A percentile compares a stretch with the other conserved stretches of the same genome.
These are phyloP conservation scores for Colletotrichum caudatum DNA, from an alignment of 2,329 filamentous ascomycete genomes.

Conservation along the genomic window DNA sequence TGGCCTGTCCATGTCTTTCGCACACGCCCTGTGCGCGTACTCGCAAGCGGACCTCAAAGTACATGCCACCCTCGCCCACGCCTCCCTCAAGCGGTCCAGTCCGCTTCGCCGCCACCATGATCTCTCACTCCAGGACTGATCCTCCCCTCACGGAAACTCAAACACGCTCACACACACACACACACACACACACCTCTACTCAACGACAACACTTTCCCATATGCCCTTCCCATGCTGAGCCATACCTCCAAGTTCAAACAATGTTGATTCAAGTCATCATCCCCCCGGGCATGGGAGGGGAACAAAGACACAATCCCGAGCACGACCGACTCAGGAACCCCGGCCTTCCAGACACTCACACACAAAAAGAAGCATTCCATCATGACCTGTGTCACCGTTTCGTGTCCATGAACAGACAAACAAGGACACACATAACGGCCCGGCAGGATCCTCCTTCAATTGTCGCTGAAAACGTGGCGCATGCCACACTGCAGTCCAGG, in stretches of 20 bases:
- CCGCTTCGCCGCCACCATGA: background rate
- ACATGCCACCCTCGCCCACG: background rate
- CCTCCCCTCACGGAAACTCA: background rate
- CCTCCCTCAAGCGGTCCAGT: background rate
- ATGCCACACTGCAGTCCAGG: background rate
- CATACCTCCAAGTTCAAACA: background rate
- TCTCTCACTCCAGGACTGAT: background rate
- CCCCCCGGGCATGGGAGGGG: background rate
- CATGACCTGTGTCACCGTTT: background rate
- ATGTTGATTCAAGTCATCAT: background rate
- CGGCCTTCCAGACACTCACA: background rate
- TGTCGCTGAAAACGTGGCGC: background rate
- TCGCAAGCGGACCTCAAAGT: conserved; percentile 28
- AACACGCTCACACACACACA: background rate
- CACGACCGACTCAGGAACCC: background rate
- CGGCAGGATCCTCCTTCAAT: background rate
- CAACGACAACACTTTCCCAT: background rate
- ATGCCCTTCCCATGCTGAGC: background rate
- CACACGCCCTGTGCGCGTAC: conserved; percentile 14
- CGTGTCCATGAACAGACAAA: background rate
- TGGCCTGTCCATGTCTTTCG: background rate
- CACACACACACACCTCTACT: background rate
- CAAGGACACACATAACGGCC: background rate
- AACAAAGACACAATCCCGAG: background rate
- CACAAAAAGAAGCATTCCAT: background rate